These are phyloP conservation scores for Fusarium tuaranense DNA, from an alignment of 2,329 filamentous ascomycete species.

Conservation along the genomic window DNA sequence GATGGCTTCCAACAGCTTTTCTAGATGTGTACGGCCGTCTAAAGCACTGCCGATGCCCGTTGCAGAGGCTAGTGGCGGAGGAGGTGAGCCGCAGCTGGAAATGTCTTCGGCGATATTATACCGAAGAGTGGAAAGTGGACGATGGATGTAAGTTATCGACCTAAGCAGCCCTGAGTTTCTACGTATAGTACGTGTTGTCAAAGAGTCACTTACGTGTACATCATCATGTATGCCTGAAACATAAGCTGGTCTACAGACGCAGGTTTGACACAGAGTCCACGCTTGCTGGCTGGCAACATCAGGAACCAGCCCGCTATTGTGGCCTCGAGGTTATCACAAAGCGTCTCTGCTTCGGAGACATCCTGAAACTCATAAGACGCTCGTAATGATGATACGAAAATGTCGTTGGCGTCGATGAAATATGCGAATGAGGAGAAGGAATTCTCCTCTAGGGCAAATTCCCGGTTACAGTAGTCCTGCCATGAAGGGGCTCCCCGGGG, in stretches of 20 bases:
- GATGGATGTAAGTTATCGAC: not conserved
- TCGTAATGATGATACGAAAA: not conserved
- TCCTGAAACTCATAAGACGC: not conserved
- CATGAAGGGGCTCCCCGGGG: not conserved
- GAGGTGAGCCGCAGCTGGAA: not conserved
- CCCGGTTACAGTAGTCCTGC: not conserved
- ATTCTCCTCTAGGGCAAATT: not conserved
- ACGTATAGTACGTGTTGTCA: too few species aligned
- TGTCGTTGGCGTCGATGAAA: not conserved
- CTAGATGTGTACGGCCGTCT: not conserved
- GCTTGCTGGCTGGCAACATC: not conserved
- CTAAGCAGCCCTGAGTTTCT: not conserved
- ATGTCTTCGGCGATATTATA: not conserved
- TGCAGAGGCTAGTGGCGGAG: not conserved
- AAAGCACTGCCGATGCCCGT: fast-evolving
- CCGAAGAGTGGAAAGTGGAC: not conserved
- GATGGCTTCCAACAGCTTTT: not conserved
- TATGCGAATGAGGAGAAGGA: not conserved
- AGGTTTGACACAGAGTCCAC: not conserved
- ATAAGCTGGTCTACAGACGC: not conserved
- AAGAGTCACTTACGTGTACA: not conserved
- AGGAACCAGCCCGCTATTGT: not conserved
- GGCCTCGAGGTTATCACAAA: not conserved
- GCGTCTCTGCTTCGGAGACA: not conserved
- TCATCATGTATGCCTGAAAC: not conserved